Evolutionary conservation across 2,329 filamentous ascomycete genomes (phyloP), one percentile per base, ranked within the genome.

Genomic region (Epichloe sylvatica): DNA sequence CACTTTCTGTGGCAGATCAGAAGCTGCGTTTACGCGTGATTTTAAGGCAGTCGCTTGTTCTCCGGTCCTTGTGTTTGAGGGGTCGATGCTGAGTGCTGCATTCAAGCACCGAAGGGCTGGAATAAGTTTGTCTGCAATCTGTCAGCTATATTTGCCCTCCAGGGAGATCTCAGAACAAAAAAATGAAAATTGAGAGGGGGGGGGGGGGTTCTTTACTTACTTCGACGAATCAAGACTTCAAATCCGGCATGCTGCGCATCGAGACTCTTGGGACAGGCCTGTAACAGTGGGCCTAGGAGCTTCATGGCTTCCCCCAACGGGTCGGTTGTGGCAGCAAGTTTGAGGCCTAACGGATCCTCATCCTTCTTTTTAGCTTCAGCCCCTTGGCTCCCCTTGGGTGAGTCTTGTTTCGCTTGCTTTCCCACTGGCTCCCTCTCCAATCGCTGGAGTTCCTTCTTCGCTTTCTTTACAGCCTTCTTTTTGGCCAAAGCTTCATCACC

Each of bases 391-490:
- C 78, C 75, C 71, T 89, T 91, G 64, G 94, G 88, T 6, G 88
- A 86, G 55, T 94, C 89, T 55, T 84, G 83, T 71, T 87, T 86
- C 36, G 84, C 81, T 19, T 80, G 79, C 60, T 81, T 86, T 56
- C 89, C 87, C 25, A 83, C 83, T 39, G 89, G 86, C 56, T 86
- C 83, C 60, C 86, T 82, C 64, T 90, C 85, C 35, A 83, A 53
- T 12, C 69, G 66, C 58, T 72, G 68, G 52, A 69, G 66, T 59
- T 91, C 87, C 64, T 86, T 92, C 68, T 84, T 87, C 0, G 88
- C 86, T 71, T 94, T 95, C 72, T 94, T 94, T 30, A 84, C 75
- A 0, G 86, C 87, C 72, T 91, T 94, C 72, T 91, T 94, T 57
- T 78, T 80, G 58, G 91, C 87, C 19, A 79, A 72, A 1, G 80